Evolutionary conservation across 2,329 filamentous ascomycete species (phyloP).

Genomic region (Penicillium sp.): DNA sequence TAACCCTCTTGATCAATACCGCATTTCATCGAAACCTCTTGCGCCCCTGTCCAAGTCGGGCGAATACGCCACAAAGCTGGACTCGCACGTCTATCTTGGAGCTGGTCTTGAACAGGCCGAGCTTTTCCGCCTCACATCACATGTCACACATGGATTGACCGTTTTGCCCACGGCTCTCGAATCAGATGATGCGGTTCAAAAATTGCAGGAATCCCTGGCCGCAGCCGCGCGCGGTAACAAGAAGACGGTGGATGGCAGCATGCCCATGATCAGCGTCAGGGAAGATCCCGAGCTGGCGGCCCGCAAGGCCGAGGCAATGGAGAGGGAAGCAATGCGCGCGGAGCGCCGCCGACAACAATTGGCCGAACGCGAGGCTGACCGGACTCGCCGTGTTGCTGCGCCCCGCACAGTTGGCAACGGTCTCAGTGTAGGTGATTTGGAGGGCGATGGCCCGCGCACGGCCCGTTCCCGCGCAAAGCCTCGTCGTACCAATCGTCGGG

Average conservation of each 20-base stretch:
- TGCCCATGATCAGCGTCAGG: conserved; percentile 53
- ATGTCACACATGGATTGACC: conserved; percentile 55
- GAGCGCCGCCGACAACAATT: conserved; percentile 52
- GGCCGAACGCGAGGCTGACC: conserved; percentile 50
- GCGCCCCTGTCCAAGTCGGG: conserved; percentile 50
- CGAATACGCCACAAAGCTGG: conserved; percentile 50
- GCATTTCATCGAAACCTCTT: conserved; percentile 53
- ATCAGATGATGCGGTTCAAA: conserved; percentile 56
- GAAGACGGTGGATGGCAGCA: conserved; percentile 46
- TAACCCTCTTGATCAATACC: conserved; percentile 55
- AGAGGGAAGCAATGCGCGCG: conserved; percentile 52
- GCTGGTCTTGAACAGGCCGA: conserved; percentile 53
- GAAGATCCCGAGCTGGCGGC: conserved; percentile 59
- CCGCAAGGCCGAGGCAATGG: conserved; percentile 53
- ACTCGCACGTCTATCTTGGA: conserved; percentile 59
- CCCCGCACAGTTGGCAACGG: conserved; percentile 44
- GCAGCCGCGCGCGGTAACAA: conserved; percentile 50
- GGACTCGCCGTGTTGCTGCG: conserved; percentile 45
- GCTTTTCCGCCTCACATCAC: conserved; percentile 56
- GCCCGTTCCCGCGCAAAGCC: conserved; percentile 37
- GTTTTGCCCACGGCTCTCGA: conserved; percentile 51
- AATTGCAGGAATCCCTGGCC: conserved; percentile 55
- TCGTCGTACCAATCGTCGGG: conserved; percentile 39
- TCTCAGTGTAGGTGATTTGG: conserved; percentile 51
- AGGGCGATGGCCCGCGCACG: conserved; percentile 48